Percentiles rank a stretch among this genome's conserved stretches.
Conservation (phyloP, 441 rosid genomes). For the Geranium incanum region DNA sequence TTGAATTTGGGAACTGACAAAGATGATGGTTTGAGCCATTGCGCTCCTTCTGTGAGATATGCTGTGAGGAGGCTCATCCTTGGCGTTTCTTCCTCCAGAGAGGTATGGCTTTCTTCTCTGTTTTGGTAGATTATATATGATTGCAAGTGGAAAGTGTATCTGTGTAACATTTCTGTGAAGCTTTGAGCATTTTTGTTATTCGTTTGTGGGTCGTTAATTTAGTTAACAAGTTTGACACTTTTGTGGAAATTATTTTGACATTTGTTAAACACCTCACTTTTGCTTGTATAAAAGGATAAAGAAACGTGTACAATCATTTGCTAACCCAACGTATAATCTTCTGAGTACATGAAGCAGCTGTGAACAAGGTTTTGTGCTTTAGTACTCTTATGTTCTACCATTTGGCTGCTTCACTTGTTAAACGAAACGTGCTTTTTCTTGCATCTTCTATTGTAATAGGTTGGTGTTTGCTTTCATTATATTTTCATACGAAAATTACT, state of each 20-base stretch:
- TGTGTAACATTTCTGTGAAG: not conserved
- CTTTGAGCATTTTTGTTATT: not conserved
- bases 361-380: not conserved
- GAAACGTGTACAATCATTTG: not conserved
- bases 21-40: constrained; percentile 73
- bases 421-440: not conserved
- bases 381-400: not conserved
- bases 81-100: constrained; percentile 91
- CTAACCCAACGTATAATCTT: not conserved
- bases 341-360: not conserved
- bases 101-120: constrained; percentile 37
- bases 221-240: not conserved
- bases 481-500: not conserved
- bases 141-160: not conserved
- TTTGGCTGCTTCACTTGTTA: not conserved
- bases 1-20: constrained; percentile 74
- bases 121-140: not conserved
- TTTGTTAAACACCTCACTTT: not conserved
- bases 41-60: constrained; percentile 79
- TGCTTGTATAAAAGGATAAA: not conserved
- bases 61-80: constrained; percentile 82
- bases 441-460: not conserved
- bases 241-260: not conserved
- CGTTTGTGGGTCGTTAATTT: not conserved
- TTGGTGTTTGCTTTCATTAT: not conserved